These are phyloP conservation scores for Bryoglossum gracile DNA, from an alignment of 495 filamentous ascomycete genomes.

Conservation along the genomic window DNA sequence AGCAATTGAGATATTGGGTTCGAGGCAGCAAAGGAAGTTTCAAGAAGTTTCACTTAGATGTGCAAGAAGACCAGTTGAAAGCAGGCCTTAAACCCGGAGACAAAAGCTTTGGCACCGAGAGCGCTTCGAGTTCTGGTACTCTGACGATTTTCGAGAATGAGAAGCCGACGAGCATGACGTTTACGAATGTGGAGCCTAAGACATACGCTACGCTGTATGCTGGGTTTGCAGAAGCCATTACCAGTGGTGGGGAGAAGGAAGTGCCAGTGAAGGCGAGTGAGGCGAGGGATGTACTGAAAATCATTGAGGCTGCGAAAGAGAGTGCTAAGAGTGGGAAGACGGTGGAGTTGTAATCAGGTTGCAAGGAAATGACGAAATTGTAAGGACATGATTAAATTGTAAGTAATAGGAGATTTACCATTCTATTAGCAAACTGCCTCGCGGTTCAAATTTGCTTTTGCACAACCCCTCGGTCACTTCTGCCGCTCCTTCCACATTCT, in stretches of 20 bases:
- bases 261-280: slow-evolving; percentile 67
- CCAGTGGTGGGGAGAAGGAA: slow-evolving; percentile 46
- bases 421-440: no score
- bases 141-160: slow-evolving; percentile 36
- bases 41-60: slow-evolving; percentile 71
- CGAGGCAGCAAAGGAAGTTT: slow-evolving; percentile 74
- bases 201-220: slow-evolving; percentile 72
- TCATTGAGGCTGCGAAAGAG: slow-evolving; percentile 67
- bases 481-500: no score
- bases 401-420: no score
- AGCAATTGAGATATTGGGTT: slow-evolving; percentile 75
- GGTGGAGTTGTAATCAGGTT: slow-evolving; percentile 32
- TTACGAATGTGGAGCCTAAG: slow-evolving; percentile 56
- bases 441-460: no score
- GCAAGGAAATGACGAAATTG: no score
- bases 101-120: slow-evolving; percentile 59
- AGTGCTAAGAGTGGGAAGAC: slow-evolving; percentile 60
- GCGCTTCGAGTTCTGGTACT: slow-evolving; percentile 32
- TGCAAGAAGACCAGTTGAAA: slow-evolving; percentile 76
- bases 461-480: no score
- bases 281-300: slow-evolving; percentile 60
- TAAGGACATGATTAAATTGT: no score
- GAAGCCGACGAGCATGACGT: slow-evolving; percentile 32
- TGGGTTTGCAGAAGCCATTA: slow-evolving; percentile 58
- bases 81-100: slow-evolving; percentile 59